Base-by-base conservation (phyloP, 2,329 filamentous ascomycete species). In the Chaetomiaceae sp. region DNA sequence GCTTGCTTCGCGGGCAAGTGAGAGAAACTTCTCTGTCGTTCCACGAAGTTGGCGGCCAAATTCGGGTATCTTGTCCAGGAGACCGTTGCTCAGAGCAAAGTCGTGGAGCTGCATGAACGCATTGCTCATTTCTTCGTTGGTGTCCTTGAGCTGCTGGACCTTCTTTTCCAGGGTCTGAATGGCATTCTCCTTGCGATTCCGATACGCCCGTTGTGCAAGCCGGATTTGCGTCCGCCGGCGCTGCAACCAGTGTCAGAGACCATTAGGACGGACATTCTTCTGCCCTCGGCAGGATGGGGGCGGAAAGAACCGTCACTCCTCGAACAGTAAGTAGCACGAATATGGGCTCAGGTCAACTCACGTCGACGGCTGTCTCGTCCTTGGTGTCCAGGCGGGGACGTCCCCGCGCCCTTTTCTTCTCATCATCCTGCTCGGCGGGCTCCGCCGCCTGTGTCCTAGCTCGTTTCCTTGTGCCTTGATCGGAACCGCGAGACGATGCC, bases 221-320 rank as follows among this genome's bases (percentile, higher is more conserved):
- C 90, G 84, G 58, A 96, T 94, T 66, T 96, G 90, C 5, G 89
- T 92, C 50, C 90, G 81, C 48, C 90, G 86, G 57, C 89, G 85
- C 87, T 70, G 52, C 34, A 88, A 36, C 33, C 21, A 36, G 25
- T 43, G 55, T 41, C 20, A 56, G 57, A 36, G 25, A 11, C 9
- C 25, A 27, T 9, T 5, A 9, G 9, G 25, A 27, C 25, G 9
- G 5, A 27, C 9, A 27, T 9, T 9, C 25, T 9, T 27, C 25
- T 5, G 25, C 5, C 25, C n/a, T n/a, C 9, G 9, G 25, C 25
- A 9, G 25, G 25, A 27, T 5, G 25, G 9, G 25, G 25, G 25
- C 9, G 25, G 25, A 27, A 9, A 27, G 25, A n/a, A n/a, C n/a
- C n/a, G n/a, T n/a, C n/a, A n/a, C n/a, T n/a, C n/a, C n/a, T n/a